phyloP scores from a whole-genome alignment of 495 filamentous ascomycete species.

The Melanomma pulvis-pyrius region DNA sequence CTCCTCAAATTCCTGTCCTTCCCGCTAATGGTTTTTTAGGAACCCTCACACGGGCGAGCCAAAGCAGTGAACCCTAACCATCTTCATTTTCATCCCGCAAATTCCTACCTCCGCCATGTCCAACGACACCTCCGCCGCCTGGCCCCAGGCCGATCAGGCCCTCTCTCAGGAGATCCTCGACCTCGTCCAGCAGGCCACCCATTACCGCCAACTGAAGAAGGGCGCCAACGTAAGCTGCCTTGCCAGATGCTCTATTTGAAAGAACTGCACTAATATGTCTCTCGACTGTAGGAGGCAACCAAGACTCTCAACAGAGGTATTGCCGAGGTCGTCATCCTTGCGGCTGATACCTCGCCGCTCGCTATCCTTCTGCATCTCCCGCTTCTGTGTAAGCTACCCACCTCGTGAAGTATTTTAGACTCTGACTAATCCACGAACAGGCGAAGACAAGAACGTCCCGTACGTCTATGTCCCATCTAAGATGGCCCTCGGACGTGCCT shows the following conservation, averaged over 20 bases:
- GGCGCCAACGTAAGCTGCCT: conserved; percentile 62
- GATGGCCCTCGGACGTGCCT: conserved; percentile 73
- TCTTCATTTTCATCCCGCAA: not conserved
- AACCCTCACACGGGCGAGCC: conserved; percentile 34
- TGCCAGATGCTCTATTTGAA: too few relatives aligned
- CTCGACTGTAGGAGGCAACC: too few relatives aligned
- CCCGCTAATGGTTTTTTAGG: conserved; percentile 9
- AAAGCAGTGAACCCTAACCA: conserved; percentile 27
- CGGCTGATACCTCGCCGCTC: conserved; percentile 68
- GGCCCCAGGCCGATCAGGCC: conserved; percentile 77
- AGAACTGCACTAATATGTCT: too few relatives aligned
- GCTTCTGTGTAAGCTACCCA: conserved; percentile 61
- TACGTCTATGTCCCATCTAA: conserved; percentile 71
- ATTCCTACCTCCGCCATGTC: conserved; percentile 9
- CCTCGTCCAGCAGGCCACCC: conserved; percentile 76
- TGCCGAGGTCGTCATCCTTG: conserved; percentile 83
- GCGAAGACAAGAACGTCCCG: conserved; percentile 54
- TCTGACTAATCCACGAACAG: not conserved
- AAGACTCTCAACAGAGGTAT: conserved; percentile 89
- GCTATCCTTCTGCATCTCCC: conserved; percentile 92
- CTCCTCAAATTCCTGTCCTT: not conserved
- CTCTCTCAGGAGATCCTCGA: conserved; percentile 50
- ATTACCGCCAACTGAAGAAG: conserved; percentile 62
- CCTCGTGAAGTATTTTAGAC: conserved; percentile 60
- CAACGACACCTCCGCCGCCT: conserved; percentile 58